Conservation (phyloP, 139 green algal species). For the Pseudopediastrum boryanum region DNA sequence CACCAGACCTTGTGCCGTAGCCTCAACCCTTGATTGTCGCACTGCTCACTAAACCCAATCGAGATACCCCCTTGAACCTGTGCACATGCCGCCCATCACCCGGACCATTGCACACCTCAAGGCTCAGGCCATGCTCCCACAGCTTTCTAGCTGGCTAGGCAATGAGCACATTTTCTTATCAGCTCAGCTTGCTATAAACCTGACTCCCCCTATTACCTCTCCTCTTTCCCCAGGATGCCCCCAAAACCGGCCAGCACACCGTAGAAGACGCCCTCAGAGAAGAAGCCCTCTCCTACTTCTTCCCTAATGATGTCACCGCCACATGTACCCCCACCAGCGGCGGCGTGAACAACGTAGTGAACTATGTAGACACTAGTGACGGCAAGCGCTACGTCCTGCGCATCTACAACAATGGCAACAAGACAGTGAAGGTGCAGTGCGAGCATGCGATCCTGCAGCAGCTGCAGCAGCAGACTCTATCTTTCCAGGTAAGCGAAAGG, state of each 20-base stretch:
- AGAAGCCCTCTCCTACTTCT: conserved; percentile 54
- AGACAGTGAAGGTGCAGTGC: conserved; percentile 52
- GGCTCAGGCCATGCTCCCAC: no score
- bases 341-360: conserved; percentile 59
- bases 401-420: conserved; percentile 68
- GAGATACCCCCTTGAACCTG: no score
- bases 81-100: no score
- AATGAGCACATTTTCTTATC: no score
- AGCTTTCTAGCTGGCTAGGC: no score
- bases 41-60: no score
- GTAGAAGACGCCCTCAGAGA: conserved; percentile 45
- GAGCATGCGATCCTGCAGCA: conserved; percentile 55
- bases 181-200: no score
- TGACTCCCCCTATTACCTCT: no score
- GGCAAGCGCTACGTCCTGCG: conserved; percentile 56
- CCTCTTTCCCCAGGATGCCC: conserved; percentile 42
- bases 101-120: no score
- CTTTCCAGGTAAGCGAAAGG: no score
- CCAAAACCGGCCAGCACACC: conserved; percentile 54
- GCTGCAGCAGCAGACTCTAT: conserved; percentile 45
- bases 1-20: no score
- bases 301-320: conserved; percentile 25
- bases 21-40: no score
- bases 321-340: conserved; percentile 37
- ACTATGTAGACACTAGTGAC: conserved; percentile 50